Evolutionary conservation across 768 basidiomycete species (phyloP), one percentile per base, ranked within the genome.

Genomic region (Hebeloma cylindrosporum): DNA sequence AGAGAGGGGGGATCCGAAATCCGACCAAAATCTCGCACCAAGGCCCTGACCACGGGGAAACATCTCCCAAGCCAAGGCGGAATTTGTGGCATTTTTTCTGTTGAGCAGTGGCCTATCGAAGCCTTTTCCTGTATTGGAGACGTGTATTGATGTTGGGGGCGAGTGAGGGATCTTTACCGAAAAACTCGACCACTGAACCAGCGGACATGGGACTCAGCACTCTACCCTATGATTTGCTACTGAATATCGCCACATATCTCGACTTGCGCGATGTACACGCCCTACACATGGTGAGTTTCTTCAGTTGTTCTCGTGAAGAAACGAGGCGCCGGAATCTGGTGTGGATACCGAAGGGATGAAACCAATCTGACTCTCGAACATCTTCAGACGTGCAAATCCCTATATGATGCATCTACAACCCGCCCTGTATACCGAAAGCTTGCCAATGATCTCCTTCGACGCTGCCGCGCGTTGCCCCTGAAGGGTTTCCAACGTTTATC

Each of bases 141-240:
- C n/a, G n/a, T n/a, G n/a, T n/a, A n/a, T n/a, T 32, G 30, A 32
- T 32, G n/a, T 17, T 32, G n/a, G 30, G 17, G 17, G 3, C 41
- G 17, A 5, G 21, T 22, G 35, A 25, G 34, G 3, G 7, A 7
- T 38, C 20, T 13, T 26, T 20, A 28, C 17, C 27, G 26, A 16
- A 13, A 34, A 23, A 36, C 38, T 33, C n/a, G 38, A 37, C 17
- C 34, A 28, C 25, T 17, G 36, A 33, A 17, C n/a, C 16, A 30
- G 56, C 59, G 28, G 52, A 50, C 14, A 60, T 66, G 56, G 63
- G 63, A n/a, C 60, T 73, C 30, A 62, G 63, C 48, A 69, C 66
- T 4, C 68, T 88, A 14, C 85, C 85, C 0, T 85, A 85, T 62
- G 85, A 88, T 67, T 68, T 87, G 14, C 60, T 88, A 32, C 73